Evolutionary conservation across 2,329 filamentous ascomycete genomes (phyloP), one percentile per base, ranked within the genome.

Genomic region (Claviceps sp.): DNA sequence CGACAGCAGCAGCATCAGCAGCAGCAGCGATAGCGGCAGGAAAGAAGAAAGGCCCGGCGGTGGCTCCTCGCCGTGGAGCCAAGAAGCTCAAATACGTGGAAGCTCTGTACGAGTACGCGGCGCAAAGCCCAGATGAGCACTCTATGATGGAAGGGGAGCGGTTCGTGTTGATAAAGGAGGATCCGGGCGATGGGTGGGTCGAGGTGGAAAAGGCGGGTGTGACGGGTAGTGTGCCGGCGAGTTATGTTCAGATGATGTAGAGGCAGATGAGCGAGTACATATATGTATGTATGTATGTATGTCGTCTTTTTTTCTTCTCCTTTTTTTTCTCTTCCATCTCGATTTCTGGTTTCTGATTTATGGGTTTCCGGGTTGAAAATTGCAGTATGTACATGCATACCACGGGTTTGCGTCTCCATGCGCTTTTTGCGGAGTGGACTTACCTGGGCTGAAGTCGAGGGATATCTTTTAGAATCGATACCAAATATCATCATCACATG

Each of bases 21-120:
- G 39, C 39, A 17, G 23, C 23, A 23, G 23, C 23, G 23, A 23
- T 23, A 23, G 39, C n/a, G 11, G 16, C 16, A n/a, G 17, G n/a
- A 40, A 95, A 90, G 72, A 95, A 94, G 68, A 89, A 94, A 65
- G 90, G 90, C 0, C 90, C 90, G 0, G 89, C 85, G 0, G 93
- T 98, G 4, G 93, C 93, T 14, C 93, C 93, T 4, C 84, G 84
- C 58, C 81, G 90, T 9, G 90, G 90, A 14, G 90, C 89, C 4
- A 96, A 95, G 79, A 95, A 95, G 66, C 75, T 96, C 38, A 88
- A 85, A 63, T 95, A 97, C 61, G 91, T 94, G 1, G 86, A 95
- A 64, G 93, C 93, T 1, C 58, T 97, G 60, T 98, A 97, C 66
- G 88, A 93, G 49, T 98, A 98, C 66, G 76, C 83, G 49, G 88